phyloP scores from a whole-genome alignment of 345 rosid species.

The Syzygium aromaticum region DNA sequence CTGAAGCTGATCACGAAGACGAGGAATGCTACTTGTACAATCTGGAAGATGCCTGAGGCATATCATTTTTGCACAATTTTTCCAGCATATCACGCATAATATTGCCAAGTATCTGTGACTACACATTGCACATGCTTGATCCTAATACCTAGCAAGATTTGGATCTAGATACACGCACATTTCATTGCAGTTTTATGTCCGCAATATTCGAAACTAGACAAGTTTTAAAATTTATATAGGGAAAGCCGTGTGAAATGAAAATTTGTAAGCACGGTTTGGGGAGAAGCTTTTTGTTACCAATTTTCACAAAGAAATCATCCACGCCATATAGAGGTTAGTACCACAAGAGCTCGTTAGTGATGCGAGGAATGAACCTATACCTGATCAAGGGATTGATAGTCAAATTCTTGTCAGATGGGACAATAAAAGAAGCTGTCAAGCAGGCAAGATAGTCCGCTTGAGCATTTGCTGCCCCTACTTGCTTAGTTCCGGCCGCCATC shows the following conservation, averaged over 20 bases:
- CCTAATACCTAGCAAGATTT: background rate
- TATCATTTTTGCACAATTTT: background rate
- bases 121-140: background rate
- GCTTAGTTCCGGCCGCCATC: background rate
- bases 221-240: background rate
- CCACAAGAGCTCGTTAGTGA: background rate
- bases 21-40: background rate
- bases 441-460: background rate
- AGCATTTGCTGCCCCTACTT: background rate
- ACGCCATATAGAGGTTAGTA: fast-evolving
- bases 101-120: background rate
- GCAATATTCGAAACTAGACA: too few species aligned
- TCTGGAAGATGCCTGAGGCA: background rate
- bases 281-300: background rate
- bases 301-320: background rate
- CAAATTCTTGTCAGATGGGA: background rate
- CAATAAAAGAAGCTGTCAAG: fast-evolving
- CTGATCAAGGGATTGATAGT: too few species aligned
- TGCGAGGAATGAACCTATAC: too few species aligned
- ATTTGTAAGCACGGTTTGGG: background rate
- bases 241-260: background rate
- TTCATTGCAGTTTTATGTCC: background rate
- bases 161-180: background rate
- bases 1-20: slow-evolving; percentile 6
- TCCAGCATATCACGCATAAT: background rate